Base-by-base conservation (phyloP, 2,329 filamentous ascomycete species). In the Colletotrichum magnum region DNA sequence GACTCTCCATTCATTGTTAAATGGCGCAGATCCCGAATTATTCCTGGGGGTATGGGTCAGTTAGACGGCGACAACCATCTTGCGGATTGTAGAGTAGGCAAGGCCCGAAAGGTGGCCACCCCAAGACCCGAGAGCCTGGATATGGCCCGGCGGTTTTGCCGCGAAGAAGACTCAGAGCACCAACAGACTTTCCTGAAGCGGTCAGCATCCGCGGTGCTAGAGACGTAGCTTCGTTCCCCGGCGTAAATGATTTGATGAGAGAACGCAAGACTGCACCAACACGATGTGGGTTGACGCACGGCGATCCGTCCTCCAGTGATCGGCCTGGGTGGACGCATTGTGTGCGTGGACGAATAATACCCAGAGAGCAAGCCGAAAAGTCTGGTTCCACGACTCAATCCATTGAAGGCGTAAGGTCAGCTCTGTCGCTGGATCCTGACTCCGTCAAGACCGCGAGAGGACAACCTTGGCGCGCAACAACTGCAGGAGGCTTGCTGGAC, bases 151-250 rank as follows among this genome's bases (percentile, higher is more conserved):
- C n/a, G 62, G 36, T 66, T 63, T 70, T 71, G 62, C 69, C 61
- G 67, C 69, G 58, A 67, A 24, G 48, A 66, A 57, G 32, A 60
- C 58, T 47, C 43, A 63, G 41, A 58, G 67, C 61, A 60, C 67
- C 61, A 67, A 70, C 58, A 47, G 26, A 69, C 43, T 67, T 59
- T 58, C 58, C 60, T 10, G n/a, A 71, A 67, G n/a, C 52, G 53
- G 67, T 47, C 18, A 21, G 41, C 56, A 67, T 59, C 48, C 67
- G 62, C 64, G 59, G 43, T 47, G 50, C 48, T 43, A 39, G 56
- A n/a, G 21, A 36, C 50, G 36, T 7, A n/a, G 21, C 39, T 53
- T 54, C 58, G 58, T 67, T 61, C 58, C 61, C 53, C n/a, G 48
- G 26, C 18, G 47, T 18, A 26, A 18, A 16, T 70, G 47, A 71